Evolutionary conservation across 2,329 filamentous ascomycete genomes (phyloP), one percentile per base, ranked within the genome.

Genomic region (Penicillium oxalicum): DNA sequence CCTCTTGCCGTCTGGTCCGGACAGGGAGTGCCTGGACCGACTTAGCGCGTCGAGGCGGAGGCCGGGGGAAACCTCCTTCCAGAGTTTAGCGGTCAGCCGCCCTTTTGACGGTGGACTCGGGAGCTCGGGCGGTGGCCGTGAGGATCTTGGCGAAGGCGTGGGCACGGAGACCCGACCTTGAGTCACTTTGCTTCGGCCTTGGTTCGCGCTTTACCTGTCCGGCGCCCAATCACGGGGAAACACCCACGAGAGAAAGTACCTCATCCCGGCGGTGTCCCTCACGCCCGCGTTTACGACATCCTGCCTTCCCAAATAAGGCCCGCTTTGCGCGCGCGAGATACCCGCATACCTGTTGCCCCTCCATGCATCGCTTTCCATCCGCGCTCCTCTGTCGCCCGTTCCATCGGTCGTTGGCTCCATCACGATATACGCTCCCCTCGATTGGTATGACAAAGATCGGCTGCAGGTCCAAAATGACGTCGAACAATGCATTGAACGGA

Each of bases 391-490:
- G 24, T 48, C 42, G 48, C 36, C 50, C 28, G 8, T 37, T 51
- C 25, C 24, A 44, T 46, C 47, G 44, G 24, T 35, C 54, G 18
- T 29, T 9, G 12, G 32, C 32, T 13, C 24, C 44, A 24, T 26
- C 52, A 44, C 48, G 40, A n/a, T 33, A 32, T 42, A 27, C 39
- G 13, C 29, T 28, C 40, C 24, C 34, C 27, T 40, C 35, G 28
- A 13, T 27, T 9, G 44, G 27, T 41, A 32, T 40, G 4, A 37
- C 35, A 28, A 44, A 38, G 8, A 47, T 37, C 40, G 13, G 25
- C 35, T 40, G 32, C 32, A 49, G 43, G 44, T 54, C 40, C 26
- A 57, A 56, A 54, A 58, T 59, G 44, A 61, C 61, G 50, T 44
- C 61, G 18, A 54, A 52, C 42, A 57, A 53, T 43, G 52, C 57